Conservation (phyloP, 164 flowering plant genomes). For the Tinospora cordifolia region DNA sequence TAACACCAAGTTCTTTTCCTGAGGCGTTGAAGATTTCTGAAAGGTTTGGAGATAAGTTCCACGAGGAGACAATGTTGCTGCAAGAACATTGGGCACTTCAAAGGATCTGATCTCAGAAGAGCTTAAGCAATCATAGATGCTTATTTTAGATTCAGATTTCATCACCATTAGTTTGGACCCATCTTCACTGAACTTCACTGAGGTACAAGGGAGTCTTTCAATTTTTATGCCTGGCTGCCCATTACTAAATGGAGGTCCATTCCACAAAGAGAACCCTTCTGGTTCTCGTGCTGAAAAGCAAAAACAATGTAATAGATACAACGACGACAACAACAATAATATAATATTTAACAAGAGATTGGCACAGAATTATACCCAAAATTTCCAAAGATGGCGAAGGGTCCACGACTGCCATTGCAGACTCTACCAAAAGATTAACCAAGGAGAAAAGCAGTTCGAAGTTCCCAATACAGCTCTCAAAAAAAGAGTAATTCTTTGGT, state of each 20-base stretch:
- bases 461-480: background rate
- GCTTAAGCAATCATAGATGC: conserved; percentile 45
- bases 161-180: conserved; percentile 71
- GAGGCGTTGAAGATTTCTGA: conserved; percentile 60
- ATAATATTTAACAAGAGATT: background rate
- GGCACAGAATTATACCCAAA: background rate
- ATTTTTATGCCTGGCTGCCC: conserved; percentile 56
- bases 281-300: conserved; percentile 52
- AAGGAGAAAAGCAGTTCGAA: background rate
- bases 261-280: conserved; percentile 69
- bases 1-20: conserved; percentile 71
- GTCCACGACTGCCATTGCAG: conserved; percentile 2
- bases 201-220: conserved; percentile 49
- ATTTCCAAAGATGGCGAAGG: conserved; percentile 9
- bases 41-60: conserved; percentile 89
- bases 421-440: background rate
- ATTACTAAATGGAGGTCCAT: conserved; percentile 78
- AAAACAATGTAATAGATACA: background rate
- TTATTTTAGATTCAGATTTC: conserved; percentile 46
- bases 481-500: background rate
- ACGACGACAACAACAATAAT: background rate
- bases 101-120: conserved; percentile 53
- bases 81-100: conserved; percentile 47
- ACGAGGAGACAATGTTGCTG: conserved; percentile 67
- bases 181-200: conserved; percentile 62